A percentile compares a stretch with the other conserved stretches of the same genome.
These are phyloP conservation scores for Cyphellophora attinorum DNA, from an alignment of 2,329 filamentous ascomycete species.

Conservation along the genomic window DNA sequence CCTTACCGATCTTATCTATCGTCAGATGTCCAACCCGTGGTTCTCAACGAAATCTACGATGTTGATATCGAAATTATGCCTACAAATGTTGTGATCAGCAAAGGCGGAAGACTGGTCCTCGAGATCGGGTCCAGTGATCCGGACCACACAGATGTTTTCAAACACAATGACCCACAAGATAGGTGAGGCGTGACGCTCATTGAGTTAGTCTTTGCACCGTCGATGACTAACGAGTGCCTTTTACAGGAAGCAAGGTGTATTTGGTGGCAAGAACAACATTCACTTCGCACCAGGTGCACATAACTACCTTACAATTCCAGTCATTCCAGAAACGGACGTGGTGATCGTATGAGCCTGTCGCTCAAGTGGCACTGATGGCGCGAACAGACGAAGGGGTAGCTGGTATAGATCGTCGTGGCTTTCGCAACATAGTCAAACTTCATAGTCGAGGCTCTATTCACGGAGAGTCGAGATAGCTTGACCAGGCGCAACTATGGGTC, in stretches of 20 bases:
- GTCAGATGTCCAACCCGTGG: conserved; percentile 37
- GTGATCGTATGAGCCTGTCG: no score
- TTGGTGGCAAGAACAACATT: conserved; percentile 39
- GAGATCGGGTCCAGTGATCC: conserved; percentile 36
- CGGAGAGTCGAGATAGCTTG: no score
- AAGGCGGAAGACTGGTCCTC: conserved; percentile 21
- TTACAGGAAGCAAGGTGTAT: conserved; percentile 30
- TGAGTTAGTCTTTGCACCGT: not conserved
- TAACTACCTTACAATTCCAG: no score
- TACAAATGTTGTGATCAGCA: conserved; percentile 27
- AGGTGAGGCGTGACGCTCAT: conserved; percentile 5
- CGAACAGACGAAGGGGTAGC: no score
- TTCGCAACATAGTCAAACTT: no score
- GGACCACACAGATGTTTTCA: conserved; percentile 41
- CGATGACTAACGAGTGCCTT: no score
- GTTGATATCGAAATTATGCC: conserved; percentile 38
- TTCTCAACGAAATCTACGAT: conserved; percentile 39
- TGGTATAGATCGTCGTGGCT: no score
- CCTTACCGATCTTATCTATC: conserved; percentile 42
- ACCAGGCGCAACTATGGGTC: no score
- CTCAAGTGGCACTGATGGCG: no score
- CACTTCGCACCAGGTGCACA: conserved; percentile 35
- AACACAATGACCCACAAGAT: conserved; percentile 31
- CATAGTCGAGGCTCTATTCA: no score
- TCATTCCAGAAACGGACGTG: no score